These are phyloP conservation scores for Claviceps pazoutovae DNA, from an alignment of 2,329 filamentous ascomycete species.

Conservation along the genomic window DNA sequence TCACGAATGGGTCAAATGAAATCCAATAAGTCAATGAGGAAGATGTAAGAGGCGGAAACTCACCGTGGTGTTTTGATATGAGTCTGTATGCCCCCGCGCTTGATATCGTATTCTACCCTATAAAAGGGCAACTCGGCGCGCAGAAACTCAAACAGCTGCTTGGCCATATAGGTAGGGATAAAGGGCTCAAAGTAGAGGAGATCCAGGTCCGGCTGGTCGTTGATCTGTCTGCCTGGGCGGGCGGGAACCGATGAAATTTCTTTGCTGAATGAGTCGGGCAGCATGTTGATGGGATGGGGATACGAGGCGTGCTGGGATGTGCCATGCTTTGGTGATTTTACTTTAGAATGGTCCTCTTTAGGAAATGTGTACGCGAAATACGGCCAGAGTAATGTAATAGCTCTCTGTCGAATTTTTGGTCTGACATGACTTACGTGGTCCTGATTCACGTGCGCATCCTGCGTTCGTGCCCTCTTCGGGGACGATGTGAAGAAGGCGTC, in stretches of 20 bases:
- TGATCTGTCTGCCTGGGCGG: conserved; percentile 39
- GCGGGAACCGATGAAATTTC: conserved; percentile 34
- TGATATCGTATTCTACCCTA: conserved; percentile 59
- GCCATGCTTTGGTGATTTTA: neutral
- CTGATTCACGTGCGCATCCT: conserved; percentile 1
- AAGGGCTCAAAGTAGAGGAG: conserved; percentile 66
- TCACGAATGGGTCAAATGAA: no score
- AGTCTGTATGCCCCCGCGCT: conserved; percentile 47
- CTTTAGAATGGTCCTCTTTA: neutral
- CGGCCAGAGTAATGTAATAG: neutral
- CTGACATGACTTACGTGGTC: neutral
- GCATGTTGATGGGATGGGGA: conserved; percentile 33
- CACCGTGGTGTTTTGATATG: conserved; percentile 42
- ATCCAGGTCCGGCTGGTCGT: conserved; percentile 56
- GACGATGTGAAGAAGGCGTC: conserved; percentile 48
- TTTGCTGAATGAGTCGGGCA: conserved; percentile 24
- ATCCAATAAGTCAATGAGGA: no score
- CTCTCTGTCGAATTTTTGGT: accelerated
- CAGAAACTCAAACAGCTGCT: conserved; percentile 55
- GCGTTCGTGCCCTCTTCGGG: conserved; percentile 11
- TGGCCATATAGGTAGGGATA: conserved; percentile 40
- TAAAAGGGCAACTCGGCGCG: conserved; percentile 62
- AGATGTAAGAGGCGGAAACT: neutral
- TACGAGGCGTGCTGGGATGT: conserved; percentile 29
- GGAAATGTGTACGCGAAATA: no score